Percentiles rank a stretch among this genome's conserved stretches.
phyloP scores from a whole-genome alignment of 2,329 filamentous ascomycete species.

The Epichloe amarillans region DNA sequence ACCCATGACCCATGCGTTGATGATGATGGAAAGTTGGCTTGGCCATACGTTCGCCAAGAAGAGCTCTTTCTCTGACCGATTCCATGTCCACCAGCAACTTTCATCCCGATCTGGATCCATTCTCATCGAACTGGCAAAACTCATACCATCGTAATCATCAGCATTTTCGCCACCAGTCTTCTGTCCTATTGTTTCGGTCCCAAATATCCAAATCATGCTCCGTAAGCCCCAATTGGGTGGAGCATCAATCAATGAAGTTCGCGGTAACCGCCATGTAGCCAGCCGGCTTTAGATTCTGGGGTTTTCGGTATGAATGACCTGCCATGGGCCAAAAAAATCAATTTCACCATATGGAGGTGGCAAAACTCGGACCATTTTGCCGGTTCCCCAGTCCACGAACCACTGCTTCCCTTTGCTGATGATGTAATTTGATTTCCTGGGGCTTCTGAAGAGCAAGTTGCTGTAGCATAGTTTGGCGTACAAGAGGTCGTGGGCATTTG shows the following conservation, averaged over 20 bases:
- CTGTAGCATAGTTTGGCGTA: constrained; percentile 48
- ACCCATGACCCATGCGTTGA: background rate
- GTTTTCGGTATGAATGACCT: constrained; percentile 36
- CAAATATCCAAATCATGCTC: background rate
- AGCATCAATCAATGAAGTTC: background rate
- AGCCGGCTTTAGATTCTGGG: constrained; percentile 23
- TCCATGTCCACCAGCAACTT: background rate
- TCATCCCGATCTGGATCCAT: background rate
- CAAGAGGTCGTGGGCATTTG: constrained; percentile 40
- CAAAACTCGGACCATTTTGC: constrained; percentile 37
- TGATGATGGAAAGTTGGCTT: background rate
- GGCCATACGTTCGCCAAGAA: constrained; percentile 1
- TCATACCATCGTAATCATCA: background rate
- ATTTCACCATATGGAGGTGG: constrained; percentile 42
- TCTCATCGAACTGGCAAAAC: background rate
- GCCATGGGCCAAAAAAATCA: constrained; percentile 35
- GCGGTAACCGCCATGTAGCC: no score
- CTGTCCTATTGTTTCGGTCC: background rate
- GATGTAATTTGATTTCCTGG: constrained; percentile 44
- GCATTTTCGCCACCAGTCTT: background rate
- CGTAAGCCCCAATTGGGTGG: background rate
- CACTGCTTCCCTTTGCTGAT: constrained; percentile 44
- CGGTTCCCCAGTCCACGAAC: constrained; percentile 46
- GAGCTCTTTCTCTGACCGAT: background rate
- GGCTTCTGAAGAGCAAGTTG: constrained; percentile 42